Conservation (phyloP, 805 yeast species). For the Ogataea nitratoaversa region DNA sequence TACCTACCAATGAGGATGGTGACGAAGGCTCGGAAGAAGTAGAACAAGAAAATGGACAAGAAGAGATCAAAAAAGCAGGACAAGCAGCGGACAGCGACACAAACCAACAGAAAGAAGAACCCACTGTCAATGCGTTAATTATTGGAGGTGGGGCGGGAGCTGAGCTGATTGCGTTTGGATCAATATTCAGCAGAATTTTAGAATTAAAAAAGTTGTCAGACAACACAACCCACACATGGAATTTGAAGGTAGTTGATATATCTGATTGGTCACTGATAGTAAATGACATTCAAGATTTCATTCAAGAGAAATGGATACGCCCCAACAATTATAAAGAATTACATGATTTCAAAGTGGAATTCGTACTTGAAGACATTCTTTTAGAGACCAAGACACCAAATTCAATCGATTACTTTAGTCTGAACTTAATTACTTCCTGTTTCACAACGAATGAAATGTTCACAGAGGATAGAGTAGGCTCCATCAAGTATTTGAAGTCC, state of each 20-base stretch:
- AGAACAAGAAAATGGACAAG: not conserved
- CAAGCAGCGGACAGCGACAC: not conserved
- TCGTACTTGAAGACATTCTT: constrained; percentile 37
- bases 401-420: constrained; percentile 16
- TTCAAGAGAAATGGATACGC: constrained; percentile 53
- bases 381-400: constrained; percentile 24
- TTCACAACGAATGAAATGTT: constrained; percentile 89
- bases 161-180: constrained; percentile 62
- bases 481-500: constrained; percentile 55
- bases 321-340: constrained; percentile 21
- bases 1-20: not conserved
- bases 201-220: constrained; percentile 10
- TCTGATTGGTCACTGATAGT: constrained; percentile 72
- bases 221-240: constrained; percentile 7
- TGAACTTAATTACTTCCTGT: constrained; percentile 61
- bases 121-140: constrained; percentile 39
- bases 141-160: constrained; percentile 93
- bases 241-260: constrained; percentile 63
- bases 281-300: constrained; percentile 36
- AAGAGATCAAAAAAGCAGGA: not conserved
- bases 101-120: constrained; percentile 19
- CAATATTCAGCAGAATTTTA: constrained; percentile 43
- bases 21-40: not conserved
- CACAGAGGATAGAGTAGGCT: constrained; percentile 56
- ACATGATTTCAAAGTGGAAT: constrained; percentile 29